A percentile compares a stretch with the other conserved stretches of the same genome.
Evolutionary conservation across 140 eudicot species (phyloP).

Genomic region (Cichorium intybus): DNA sequence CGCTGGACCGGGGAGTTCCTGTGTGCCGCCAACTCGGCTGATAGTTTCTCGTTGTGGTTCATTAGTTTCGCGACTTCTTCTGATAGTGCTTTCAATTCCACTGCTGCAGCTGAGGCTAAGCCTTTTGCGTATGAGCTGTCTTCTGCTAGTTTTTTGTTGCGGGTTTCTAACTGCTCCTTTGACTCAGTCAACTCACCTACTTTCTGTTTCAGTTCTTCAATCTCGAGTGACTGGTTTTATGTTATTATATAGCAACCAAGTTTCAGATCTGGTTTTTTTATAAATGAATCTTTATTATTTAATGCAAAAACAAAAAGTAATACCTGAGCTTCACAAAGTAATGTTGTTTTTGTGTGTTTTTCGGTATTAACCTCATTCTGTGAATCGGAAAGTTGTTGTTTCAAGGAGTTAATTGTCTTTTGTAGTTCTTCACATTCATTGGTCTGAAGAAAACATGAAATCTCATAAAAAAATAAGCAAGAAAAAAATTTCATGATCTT

Average conservation of each 20-base stretch:
- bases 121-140: constrained; percentile 98
- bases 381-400: constrained; percentile 66
- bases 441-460: constrained; percentile 44
- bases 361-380: constrained; percentile 24
- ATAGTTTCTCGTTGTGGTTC: constrained; percentile 80
- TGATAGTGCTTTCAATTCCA: constrained; percentile 83
- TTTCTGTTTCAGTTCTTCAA: constrained; percentile 63
- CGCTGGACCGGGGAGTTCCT: constrained; percentile 61
- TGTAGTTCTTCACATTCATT: constrained; percentile 71
- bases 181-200: constrained; percentile 48
- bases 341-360: constrained; percentile 33
- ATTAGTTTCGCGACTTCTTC: constrained; percentile 95
- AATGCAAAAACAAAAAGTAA: constrained; percentile 1
- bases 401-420: constrained; percentile 60
- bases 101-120: constrained; percentile 97
- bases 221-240: constrained; percentile 46
- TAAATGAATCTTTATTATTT: no score
- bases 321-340: constrained; percentile 65
- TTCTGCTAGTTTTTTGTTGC: constrained; percentile 80
- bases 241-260: no score
- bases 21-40: constrained; percentile 72
- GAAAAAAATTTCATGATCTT: neutral
- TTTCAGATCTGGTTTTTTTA: no score
- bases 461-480: constrained; percentile 9
- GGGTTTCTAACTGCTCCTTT: constrained; percentile 64